These are phyloP conservation scores for Galerina marginata DNA, from an alignment of 768 basidiomycete genomes.

Conservation along the genomic window DNA sequence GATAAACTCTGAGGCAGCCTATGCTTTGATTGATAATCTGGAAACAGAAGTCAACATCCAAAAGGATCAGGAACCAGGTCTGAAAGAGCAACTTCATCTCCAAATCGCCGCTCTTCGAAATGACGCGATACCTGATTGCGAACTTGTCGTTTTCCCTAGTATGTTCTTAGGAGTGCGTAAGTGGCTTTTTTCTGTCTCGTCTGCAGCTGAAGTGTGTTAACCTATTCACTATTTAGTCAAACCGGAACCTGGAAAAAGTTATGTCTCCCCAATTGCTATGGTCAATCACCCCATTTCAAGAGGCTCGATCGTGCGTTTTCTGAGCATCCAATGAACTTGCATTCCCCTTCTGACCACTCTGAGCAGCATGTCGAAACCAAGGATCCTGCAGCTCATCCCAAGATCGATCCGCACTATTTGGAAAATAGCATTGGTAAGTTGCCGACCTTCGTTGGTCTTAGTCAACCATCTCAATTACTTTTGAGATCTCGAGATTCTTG, in stretches of 20 bases:
- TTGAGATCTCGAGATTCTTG: slow-evolving; percentile 35
- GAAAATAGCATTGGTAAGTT: slow-evolving; percentile 43
- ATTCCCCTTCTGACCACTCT: not conserved
- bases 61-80: slow-evolving; percentile 33
- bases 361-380: slow-evolving; percentile 33
- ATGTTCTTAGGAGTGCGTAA: slow-evolving; percentile 20
- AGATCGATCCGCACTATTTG: slow-evolving; percentile 47
- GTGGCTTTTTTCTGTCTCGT: not conserved
- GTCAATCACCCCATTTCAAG: slow-evolving; percentile 51
- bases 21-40: slow-evolving; percentile 25
- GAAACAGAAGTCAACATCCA: slow-evolving; percentile 29
- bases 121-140: slow-evolving; percentile 29
- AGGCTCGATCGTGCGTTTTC: slow-evolving; percentile 49
- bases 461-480: not conserved
- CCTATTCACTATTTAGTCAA: slow-evolving; percentile 24
- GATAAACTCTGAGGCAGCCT: slow-evolving; percentile 19
- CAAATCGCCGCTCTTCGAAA: slow-evolving; percentile 36
- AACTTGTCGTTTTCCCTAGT: slow-evolving; percentile 28
- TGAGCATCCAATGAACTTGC: not conserved
- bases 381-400: slow-evolving; percentile 38
- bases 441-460: not conserved
- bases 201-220: no score
- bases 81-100: slow-evolving; percentile 46
- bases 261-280: slow-evolving; percentile 41
- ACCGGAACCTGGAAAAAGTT: slow-evolving; percentile 45